These are phyloP conservation scores for Ceratonia siliqua DNA, from an alignment of 306 rosid genomes.

Conservation along the genomic window DNA sequence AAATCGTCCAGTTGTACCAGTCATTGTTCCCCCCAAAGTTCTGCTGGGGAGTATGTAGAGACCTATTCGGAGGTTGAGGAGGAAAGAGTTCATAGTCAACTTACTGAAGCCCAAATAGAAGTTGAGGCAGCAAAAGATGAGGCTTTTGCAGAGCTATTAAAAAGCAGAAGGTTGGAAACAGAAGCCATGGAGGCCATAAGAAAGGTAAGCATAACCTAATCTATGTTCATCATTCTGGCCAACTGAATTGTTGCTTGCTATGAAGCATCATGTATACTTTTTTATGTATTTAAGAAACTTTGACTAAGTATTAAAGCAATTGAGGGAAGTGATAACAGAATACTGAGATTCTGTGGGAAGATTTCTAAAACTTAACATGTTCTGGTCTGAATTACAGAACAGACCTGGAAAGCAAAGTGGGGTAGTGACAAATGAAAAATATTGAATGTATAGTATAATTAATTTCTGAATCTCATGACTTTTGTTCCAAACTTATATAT, in stretches of 20 bases:
- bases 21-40: conserved; percentile 51
- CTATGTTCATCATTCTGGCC: neutral
- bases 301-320: conserved; percentile 11
- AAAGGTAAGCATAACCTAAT: conserved; percentile 52
- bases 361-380: conserved; percentile 14
- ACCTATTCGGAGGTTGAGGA: conserved; percentile 51
- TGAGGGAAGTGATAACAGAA: conserved; percentile 20
- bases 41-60: conserved; percentile 38
- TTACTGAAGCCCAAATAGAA: conserved; percentile 53
- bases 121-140: conserved; percentile 49
- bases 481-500: neutral
- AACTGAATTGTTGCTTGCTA: conserved; percentile 4
- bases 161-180: conserved; percentile 54
- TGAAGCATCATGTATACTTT: conserved; percentile 11
- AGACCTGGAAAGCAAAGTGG: neutral
- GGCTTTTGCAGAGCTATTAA: conserved; percentile 42
- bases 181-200: conserved; percentile 60
- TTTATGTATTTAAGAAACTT: conserved; percentile 10
- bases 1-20: conserved; percentile 40
- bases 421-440: conserved; percentile 6
- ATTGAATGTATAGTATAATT: neutral
- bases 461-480: conserved; percentile 13
- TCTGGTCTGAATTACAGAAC: neutral
- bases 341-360: neutral
- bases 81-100: conserved; percentile 43